These are phyloP conservation scores for Clonostachys solani DNA, from an alignment of 2,329 filamentous ascomycete species.

Conservation along the genomic window DNA sequence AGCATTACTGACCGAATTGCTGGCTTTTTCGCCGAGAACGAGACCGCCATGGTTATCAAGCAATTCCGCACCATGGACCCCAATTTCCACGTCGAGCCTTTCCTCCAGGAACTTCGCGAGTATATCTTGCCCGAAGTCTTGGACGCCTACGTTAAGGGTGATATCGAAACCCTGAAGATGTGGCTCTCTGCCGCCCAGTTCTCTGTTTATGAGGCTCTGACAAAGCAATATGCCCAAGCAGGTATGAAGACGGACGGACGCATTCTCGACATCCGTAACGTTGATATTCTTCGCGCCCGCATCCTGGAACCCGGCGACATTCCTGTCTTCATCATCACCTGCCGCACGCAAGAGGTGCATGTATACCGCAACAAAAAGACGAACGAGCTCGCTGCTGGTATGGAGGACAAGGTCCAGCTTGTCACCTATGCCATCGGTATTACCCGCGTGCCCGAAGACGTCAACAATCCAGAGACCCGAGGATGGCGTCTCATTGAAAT, in stretches of 20 bases:
- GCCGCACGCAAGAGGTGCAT: slow-evolving; percentile 94
- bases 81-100: slow-evolving; percentile 89
- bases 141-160: slow-evolving; percentile 96
- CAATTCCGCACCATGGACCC: slow-evolving; percentile 97
- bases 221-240: slow-evolving; percentile 90
- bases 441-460: slow-evolving; percentile 88
- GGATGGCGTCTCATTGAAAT: slow-evolving; percentile 98
- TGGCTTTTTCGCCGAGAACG: slow-evolving; percentile 97
- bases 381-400: slow-evolving; percentile 84
- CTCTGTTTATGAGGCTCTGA: slow-evolving; percentile 93
- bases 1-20: slow-evolving; percentile 91
- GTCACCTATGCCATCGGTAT: slow-evolving; percentile 98
- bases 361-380: slow-evolving; percentile 93
- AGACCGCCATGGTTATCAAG: slow-evolving; percentile 96
- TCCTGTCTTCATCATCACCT: slow-evolving; percentile 95
- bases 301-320: slow-evolving; percentile 83
- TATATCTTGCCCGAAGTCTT: slow-evolving; percentile 97
- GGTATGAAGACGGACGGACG: slow-evolving; percentile 93
- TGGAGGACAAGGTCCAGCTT: slow-evolving; percentile 98
- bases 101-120: slow-evolving; percentile 91
- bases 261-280: slow-evolving; percentile 91
- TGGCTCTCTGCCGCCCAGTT: slow-evolving; percentile 97
- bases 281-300: slow-evolving; percentile 79
- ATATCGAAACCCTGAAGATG: slow-evolving; percentile 82
- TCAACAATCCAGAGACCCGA: slow-evolving; percentile 92